Percentiles rank a stretch among this genome's conserved stretches.
phyloP scores from a whole-genome alignment of 139 green algal genomes.

The Limnomonas spitsbergensis region DNA sequence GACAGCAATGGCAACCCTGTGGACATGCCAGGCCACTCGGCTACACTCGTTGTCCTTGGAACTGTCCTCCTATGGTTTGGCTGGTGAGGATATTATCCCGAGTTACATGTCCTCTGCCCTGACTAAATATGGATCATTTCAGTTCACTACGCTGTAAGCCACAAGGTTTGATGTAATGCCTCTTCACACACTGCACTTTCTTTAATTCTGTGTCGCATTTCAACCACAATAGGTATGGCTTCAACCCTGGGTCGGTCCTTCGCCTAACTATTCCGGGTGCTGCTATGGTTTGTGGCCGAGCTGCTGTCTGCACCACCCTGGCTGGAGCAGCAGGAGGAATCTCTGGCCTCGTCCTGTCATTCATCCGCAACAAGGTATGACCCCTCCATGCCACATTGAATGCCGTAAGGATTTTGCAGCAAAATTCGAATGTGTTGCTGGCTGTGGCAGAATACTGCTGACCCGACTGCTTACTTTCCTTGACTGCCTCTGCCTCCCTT shows the following conservation, averaged over 20 bases:
- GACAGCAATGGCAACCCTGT: constrained; percentile 71
- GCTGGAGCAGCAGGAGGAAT: constrained; percentile 47
- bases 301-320: constrained; percentile 75
- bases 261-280: constrained; percentile 31
- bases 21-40: constrained; percentile 62
- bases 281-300: constrained; percentile 22
- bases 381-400: not conserved
- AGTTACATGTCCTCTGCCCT: too few relatives aligned
- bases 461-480: not conserved
- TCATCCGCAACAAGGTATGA: constrained; percentile 45
- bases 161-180: too few relatives aligned
- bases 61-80: constrained; percentile 88
- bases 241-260: constrained; percentile 58
- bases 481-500: not conserved
- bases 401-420: not conserved
- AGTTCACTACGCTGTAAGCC: too few relatives aligned
- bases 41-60: constrained; percentile 54
- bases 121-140: too few relatives aligned
- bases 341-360: not conserved
- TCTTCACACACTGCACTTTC: too few relatives aligned
- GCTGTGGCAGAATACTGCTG: not conserved
- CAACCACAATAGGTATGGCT: constrained; percentile 19
- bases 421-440: not conserved
- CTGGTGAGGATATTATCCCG: constrained; percentile 60
- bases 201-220: too few relatives aligned